Evolutionary conservation across 2,329 filamentous ascomycete species (phyloP).

Genomic region (Thelonectria discophora): DNA sequence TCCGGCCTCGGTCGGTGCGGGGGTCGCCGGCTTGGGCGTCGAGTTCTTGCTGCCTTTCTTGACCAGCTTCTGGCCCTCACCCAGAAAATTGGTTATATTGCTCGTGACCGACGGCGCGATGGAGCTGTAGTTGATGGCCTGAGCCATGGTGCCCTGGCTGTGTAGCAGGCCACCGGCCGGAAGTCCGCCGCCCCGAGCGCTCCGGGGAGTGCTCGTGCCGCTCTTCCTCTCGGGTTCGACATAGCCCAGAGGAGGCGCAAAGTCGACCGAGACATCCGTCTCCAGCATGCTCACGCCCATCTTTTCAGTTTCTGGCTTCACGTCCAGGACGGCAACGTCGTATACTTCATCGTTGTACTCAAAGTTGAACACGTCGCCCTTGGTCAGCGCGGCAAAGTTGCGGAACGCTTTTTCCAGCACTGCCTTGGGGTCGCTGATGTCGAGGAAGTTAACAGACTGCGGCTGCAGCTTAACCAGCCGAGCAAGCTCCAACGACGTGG

Average conservation of each 20-base stretch:
- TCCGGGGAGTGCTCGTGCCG: slow-evolving; percentile 87
- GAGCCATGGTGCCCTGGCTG: slow-evolving; percentile 91
- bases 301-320: slow-evolving; percentile 84
- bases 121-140: slow-evolving; percentile 94
- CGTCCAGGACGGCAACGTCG: slow-evolving; percentile 91
- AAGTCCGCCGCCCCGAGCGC: slow-evolving; percentile 68
- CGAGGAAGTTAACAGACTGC: slow-evolving; percentile 91
- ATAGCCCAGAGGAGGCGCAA: slow-evolving; percentile 92
- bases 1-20: slow-evolving; percentile 58
- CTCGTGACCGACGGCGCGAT: slow-evolving; percentile 83
- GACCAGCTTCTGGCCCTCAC: slow-evolving; percentile 82
- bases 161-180: slow-evolving; percentile 80
- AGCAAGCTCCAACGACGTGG: slow-evolving; percentile 89
- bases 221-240: slow-evolving; percentile 82
- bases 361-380: slow-evolving; percentile 95
- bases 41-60: slow-evolving; percentile 79
- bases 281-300: slow-evolving; percentile 94
- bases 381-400: slow-evolving; percentile 92
- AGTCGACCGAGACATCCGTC: slow-evolving; percentile 96
- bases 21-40: slow-evolving; percentile 74
- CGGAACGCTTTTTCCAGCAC: slow-evolving; percentile 96
- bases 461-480: slow-evolving; percentile 96
- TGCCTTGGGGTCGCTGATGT: slow-evolving; percentile 96
- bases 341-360: slow-evolving; percentile 95
- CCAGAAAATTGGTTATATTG: slow-evolving; percentile 79